Evolutionary conservation across 768 basidiomycete genomes (phyloP).

Genomic region (Botryobasidium botryosum): DNA sequence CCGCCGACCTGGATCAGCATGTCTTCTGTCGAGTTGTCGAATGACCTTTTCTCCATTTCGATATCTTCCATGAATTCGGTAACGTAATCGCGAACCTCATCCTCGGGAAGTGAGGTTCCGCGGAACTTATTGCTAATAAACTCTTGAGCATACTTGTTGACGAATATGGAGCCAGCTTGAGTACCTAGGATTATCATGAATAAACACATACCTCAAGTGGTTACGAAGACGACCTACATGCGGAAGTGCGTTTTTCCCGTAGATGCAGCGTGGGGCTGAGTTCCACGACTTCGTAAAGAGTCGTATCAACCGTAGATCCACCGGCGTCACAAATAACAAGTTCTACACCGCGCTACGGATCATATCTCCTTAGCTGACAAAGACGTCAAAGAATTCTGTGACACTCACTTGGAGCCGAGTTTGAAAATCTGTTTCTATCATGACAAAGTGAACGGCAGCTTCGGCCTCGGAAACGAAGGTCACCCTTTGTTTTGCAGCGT

Average conservation of each 20-base stretch:
- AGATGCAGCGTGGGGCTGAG: neutral
- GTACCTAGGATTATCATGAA: neutral
- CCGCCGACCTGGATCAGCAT: no score
- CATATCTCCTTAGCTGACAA: no score
- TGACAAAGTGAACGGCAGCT: slow-evolving; percentile 33
- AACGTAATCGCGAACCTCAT: no score
- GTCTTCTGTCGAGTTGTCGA: no score
- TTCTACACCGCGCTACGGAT: neutral
- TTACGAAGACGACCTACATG: no score
- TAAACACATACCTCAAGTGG: neutral
- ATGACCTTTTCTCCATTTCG: no score
- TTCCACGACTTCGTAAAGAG: neutral
- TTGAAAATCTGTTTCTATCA: no score
- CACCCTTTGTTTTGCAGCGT: slow-evolving; percentile 25
- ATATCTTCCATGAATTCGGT: no score
- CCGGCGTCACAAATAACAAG: slow-evolving; percentile 1
- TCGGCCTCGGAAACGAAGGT: slow-evolving; percentile 37
- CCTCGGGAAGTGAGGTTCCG: no score
- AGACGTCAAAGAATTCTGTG: no score
- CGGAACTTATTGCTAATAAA: no score
- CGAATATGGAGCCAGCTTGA: neutral
- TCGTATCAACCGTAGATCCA: slow-evolving; percentile 1
- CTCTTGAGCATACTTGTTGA: no score
- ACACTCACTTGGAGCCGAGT: neutral
- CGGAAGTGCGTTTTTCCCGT: neutral